Base-by-base conservation (phyloP, 2,329 filamentous ascomycete genomes). In the Eutypa lata region DNA sequence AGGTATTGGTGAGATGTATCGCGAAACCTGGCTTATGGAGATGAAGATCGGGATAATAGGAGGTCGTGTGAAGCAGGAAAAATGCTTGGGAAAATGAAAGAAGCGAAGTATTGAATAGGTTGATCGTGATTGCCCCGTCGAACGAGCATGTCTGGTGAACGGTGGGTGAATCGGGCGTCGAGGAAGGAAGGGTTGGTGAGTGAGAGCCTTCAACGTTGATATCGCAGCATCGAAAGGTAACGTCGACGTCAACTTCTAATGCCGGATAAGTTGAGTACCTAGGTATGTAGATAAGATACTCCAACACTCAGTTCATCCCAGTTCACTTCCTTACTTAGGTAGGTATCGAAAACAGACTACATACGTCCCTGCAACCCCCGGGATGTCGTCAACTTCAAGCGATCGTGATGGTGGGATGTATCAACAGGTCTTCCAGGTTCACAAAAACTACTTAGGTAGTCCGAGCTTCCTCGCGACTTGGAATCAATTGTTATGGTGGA, bases 131-230 rank as follows among this genome's bases (percentile, higher is more conserved):
- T 57, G 45, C 19, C 42, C 42, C 19, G 50, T 51, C 26, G 52
- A 50, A 52, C 26, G 43, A 51, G 56, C 58, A 60, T 60, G 21
- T 58, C 56, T 50, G 47, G 49, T 33, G 40, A 52, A 38, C 35
- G 6, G 6, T 16, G 35, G 13, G 42, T 28, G 35, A 43, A 28
- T 44, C 46, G 49, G 26, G 47, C 47, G 35, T 40, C 49, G 42
- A 52, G 48, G 42, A 40, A 48, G 53, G 51, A 53, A 51, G 19
- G 38, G 18, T 22, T 19, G 38, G 38, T 22, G 38, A 22, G 19
- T 19, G 38, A 19, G 19, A 42, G 18, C 10, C 38, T 5, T 21
- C 13, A 42, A 42, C 10, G 19, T 11, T 18, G 13, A 42, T 31
- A n/a, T n/a, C n/a, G n/a, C n/a, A n/a, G 26, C 26, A 31, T 31